Evolutionary conservation across 805 yeast species (phyloP).

Genomic region (Kodamaea leandrae): DNA sequence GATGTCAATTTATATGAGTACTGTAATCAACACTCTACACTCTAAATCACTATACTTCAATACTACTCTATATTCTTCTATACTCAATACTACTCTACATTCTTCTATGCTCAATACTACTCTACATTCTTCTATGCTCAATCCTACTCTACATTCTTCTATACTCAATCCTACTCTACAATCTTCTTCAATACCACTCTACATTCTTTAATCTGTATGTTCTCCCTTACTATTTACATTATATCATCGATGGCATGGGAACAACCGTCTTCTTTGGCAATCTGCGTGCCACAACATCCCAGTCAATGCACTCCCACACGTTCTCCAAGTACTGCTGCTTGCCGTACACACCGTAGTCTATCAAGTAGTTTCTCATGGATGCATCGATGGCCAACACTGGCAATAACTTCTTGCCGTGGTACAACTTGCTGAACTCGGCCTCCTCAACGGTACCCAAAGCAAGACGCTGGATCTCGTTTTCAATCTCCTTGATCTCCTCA

Average conservation of each 20-base stretch:
- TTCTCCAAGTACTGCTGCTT: slow-evolving; percentile 44
- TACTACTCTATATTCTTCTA: no score
- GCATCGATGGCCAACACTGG: slow-evolving; percentile 74
- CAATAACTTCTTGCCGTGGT: slow-evolving; percentile 38
- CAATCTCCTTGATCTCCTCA: slow-evolving; percentile 8
- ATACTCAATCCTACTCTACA: not conserved
- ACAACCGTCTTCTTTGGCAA: slow-evolving; percentile 30
- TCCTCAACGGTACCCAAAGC: slow-evolving; percentile 41
- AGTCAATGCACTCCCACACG: slow-evolving; percentile 44
- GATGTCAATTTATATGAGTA: no score
- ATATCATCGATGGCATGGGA: slow-evolving; percentile 8
- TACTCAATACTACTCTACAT: not conserved
- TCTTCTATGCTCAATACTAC: not conserved
- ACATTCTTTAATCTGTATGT: not conserved
- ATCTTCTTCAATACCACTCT: not conserved
- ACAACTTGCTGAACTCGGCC: slow-evolving; percentile 37
- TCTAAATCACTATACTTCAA: no score
- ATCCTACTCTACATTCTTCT: not conserved
- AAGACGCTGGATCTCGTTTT: slow-evolving; percentile 17
- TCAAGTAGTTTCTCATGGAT: slow-evolving; percentile 64
- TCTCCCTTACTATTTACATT: not conserved
- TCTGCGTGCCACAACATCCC: slow-evolving; percentile 40
- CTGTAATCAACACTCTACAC: no score
- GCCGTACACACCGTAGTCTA: slow-evolving; percentile 72
- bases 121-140: not conserved